These are phyloP conservation scores for Suillus subaureus DNA, from an alignment of 768 basidiomycete genomes.

Conservation along the genomic window DNA sequence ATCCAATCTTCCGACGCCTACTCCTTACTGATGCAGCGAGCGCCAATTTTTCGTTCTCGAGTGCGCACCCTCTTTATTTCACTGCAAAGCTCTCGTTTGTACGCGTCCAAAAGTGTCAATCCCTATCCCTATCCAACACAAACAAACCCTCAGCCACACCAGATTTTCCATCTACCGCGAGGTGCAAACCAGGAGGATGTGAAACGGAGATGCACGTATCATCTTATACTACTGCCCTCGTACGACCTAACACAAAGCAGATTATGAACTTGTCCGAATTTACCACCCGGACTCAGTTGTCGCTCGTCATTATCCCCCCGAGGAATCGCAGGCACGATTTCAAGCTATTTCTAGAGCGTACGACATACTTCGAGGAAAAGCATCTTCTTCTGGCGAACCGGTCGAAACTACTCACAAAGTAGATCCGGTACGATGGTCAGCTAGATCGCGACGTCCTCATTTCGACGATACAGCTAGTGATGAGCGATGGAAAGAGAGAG, in stretches of 20 bases:
- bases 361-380: slow-evolving; percentile 59
- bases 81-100: slow-evolving; percentile 15
- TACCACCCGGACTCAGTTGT: slow-evolving; percentile 75
- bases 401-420: slow-evolving; percentile 21
- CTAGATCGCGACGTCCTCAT: slow-evolving; percentile 43
- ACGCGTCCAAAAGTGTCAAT: slow-evolving; percentile 26
- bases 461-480: slow-evolving; percentile 47
- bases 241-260: slow-evolving; percentile 36
- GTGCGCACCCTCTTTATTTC: slow-evolving; percentile 9
- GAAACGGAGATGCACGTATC: slow-evolving; percentile 49
- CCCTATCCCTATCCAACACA: slow-evolving; percentile 54
- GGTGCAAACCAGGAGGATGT: slow-evolving; percentile 54
- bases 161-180: slow-evolving; percentile 62
- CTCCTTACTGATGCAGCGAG: not conserved
- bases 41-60: not conserved
- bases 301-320: slow-evolving; percentile 43
- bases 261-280: slow-evolving; percentile 77
- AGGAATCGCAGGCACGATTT: slow-evolving; percentile 63
- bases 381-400: slow-evolving; percentile 22
- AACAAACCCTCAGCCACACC: slow-evolving; percentile 57
- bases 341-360: slow-evolving; percentile 72
- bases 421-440: slow-evolving; percentile 46
- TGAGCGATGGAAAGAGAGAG: slow-evolving; percentile 67
- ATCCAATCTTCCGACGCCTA: not conserved
- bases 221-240: slow-evolving; percentile 7